These are phyloP conservation scores for Fomitopsis schrenkii DNA, from an alignment of 1,284 basidiomycete genomes.

Conservation along the genomic window DNA sequence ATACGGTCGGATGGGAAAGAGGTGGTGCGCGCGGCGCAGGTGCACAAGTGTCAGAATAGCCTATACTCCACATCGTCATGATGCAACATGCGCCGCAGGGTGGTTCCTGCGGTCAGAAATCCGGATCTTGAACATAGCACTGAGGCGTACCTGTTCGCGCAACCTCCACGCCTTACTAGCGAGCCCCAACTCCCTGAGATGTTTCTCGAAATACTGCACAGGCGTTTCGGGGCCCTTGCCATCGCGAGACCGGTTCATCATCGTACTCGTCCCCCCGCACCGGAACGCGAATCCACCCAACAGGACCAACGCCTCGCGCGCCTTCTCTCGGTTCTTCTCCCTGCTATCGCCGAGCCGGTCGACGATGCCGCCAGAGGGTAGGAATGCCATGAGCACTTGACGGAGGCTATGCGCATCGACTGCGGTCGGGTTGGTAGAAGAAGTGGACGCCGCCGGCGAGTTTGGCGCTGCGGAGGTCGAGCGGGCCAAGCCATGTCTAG, in stretches of 20 bases:
- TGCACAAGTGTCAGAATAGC: slow-evolving; percentile 64
- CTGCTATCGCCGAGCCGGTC: slow-evolving; percentile 80
- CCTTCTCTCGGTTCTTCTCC: slow-evolving; percentile 70
- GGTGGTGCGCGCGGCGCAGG: slow-evolving; percentile 59
- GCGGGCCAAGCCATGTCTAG: slow-evolving; percentile 27
- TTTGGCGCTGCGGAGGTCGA: slow-evolving; percentile 43
- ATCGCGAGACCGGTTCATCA: slow-evolving; percentile 45
- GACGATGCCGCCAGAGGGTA: slow-evolving; percentile 71
- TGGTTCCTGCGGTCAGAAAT: neutral
- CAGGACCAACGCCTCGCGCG: slow-evolving; percentile 69
- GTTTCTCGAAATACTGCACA: slow-evolving; percentile 72
- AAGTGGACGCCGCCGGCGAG: slow-evolving; percentile 41
- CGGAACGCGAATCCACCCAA: slow-evolving; percentile 72
- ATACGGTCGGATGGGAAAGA: slow-evolving; percentile 83
- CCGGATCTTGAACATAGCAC: neutral
- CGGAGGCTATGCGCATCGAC: slow-evolving; percentile 60
- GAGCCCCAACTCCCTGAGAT: slow-evolving; percentile 68
- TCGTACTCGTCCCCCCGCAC: slow-evolving; percentile 37
- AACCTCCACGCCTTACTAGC: slow-evolving; percentile 80
- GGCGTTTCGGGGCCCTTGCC: slow-evolving; percentile 77
- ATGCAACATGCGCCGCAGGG: neutral
- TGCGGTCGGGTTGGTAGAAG: slow-evolving; percentile 38
- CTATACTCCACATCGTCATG: slow-evolving; percentile 29
- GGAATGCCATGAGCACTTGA: slow-evolving; percentile 60
- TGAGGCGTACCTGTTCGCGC: slow-evolving; percentile 67